Evolutionary conservation across 1,284 basidiomycete genomes (phyloP).

Genomic region (Trametes pubescens): DNA sequence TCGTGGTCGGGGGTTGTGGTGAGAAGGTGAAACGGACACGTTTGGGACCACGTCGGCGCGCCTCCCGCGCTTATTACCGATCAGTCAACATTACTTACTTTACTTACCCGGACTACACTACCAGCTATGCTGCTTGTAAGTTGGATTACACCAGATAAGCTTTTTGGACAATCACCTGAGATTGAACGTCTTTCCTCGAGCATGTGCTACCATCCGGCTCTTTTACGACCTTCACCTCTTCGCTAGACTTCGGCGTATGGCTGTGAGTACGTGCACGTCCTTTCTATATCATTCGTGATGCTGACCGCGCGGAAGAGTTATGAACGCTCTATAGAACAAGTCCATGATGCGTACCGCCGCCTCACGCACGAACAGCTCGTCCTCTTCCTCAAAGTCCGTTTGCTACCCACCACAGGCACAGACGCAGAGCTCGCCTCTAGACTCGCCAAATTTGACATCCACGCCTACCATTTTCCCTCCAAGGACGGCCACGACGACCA

Average conservation of each 20-base stretch:
- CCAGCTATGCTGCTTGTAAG: too few relatives aligned
- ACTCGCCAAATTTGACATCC: constrained; percentile 74
- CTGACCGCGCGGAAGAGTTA: constrained; percentile 34
- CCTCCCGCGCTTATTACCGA: neutral
- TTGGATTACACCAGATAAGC: too few relatives aligned
- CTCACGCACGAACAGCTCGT: constrained; percentile 71
- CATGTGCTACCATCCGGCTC: neutral
- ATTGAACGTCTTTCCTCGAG: too few relatives aligned
- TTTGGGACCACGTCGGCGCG: neutral
- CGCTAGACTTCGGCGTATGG: constrained; percentile 27
- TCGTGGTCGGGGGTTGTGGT: constrained; percentile 3
- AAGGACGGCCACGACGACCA: constrained; percentile 34
- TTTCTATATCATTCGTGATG: neutral
- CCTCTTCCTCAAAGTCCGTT: constrained; percentile 76
- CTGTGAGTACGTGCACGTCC: constrained; percentile 22
- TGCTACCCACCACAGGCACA: constrained; percentile 66
- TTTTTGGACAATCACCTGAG: too few relatives aligned
- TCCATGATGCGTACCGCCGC: constrained; percentile 72
- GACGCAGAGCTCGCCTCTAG: constrained; percentile 69
- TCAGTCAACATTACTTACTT: neutral
- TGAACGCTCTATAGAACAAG: constrained; percentile 49
- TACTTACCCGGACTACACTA: too few relatives aligned
- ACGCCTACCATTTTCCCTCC: constrained; percentile 69
- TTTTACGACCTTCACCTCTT: constrained; percentile 4
- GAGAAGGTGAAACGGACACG: neutral